These are phyloP conservation scores for Oryza glaberrima DNA, from an alignment of 176 grass and related monocot genomes.

Conservation along the genomic window DNA sequence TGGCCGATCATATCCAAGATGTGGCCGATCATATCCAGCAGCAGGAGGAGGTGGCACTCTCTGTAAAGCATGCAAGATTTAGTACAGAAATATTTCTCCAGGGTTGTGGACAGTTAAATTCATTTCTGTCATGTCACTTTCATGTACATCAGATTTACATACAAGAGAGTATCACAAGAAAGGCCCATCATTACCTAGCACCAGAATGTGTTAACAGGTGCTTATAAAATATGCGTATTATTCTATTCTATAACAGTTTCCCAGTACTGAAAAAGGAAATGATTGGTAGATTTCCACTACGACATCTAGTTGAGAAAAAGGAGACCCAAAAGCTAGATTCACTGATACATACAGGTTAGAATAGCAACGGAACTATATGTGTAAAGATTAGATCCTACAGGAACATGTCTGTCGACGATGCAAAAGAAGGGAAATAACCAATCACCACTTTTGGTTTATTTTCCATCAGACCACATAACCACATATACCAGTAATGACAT, in stretches of 20 bases:
- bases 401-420: not conserved
- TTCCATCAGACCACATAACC: constrained; percentile 26
- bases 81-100: not conserved
- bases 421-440: not conserved
- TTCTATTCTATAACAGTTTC: not conserved
- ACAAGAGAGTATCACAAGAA: not conserved
- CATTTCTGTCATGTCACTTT: not conserved
- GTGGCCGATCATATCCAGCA: constrained; percentile 64
- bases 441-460: not conserved
- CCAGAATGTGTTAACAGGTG: not conserved
- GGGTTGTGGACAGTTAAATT: constrained; percentile 6
- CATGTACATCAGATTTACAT: not conserved
- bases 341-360: not conserved
- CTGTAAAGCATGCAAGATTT: constrained; percentile 51
- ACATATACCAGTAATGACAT: constrained; percentile 51
- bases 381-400: not conserved
- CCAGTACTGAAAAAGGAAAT: constrained; percentile 9
- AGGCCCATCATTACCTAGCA: not conserved
- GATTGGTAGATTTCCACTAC: not conserved
- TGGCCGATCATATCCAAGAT: constrained; percentile 66
- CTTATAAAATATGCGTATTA: constrained; percentile 2
- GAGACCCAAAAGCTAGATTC: not conserved
- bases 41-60: constrained; percentile 61
- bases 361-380: not conserved
- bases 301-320: not conserved